A percentile compares a stretch with the other conserved stretches of the same genome.
Evolutionary conservation across 257 asterid species (phyloP).

Genomic region (Fraxinus pennsylvanica): DNA sequence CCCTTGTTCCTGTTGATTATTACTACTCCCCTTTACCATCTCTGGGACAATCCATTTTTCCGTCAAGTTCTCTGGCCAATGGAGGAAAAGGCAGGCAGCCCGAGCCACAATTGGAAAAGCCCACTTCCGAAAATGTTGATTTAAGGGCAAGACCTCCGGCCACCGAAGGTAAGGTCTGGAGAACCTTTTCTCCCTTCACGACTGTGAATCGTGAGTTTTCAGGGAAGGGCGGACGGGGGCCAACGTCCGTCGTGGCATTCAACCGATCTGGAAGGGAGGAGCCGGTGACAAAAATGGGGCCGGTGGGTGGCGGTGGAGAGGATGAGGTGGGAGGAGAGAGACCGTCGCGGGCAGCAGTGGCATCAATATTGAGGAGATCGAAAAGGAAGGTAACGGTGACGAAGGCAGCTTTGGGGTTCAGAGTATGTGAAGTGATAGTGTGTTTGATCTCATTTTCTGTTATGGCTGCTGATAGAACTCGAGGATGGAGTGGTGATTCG

Average conservation of each 20-base stretch:
- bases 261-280: slow-evolving; percentile 50
- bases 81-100: slow-evolving; percentile 35
- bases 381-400: slow-evolving; percentile 44
- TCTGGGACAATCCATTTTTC: slow-evolving; percentile 41
- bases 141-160: slow-evolving; percentile 25
- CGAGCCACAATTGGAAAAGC: slow-evolving; percentile 46
- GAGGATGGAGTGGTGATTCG: slow-evolving; percentile 96
- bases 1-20: slow-evolving; percentile 49
- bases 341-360: slow-evolving; percentile 44
- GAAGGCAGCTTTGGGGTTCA: slow-evolving; percentile 59
- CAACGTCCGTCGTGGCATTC: slow-evolving; percentile 43
- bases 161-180: slow-evolving; percentile 9
- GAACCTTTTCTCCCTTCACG: slow-evolving; percentile 14
- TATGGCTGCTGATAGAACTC: slow-evolving; percentile 91
- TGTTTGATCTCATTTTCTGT: slow-evolving; percentile 84
- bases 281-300: slow-evolving; percentile 31
- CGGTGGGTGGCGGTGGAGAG: slow-evolving; percentile 40
- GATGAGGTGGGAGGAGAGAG: slow-evolving; percentile 50
- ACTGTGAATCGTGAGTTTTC: slow-evolving; percentile 39
- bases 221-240: slow-evolving; percentile 24
- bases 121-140: slow-evolving; percentile 37
- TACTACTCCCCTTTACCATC: slow-evolving; percentile 51
- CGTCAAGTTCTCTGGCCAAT: slow-evolving; percentile 34
- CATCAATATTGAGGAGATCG: slow-evolving; percentile 43
- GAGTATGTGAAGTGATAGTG: slow-evolving; percentile 63